Conservation (phyloP, 2,329 filamentous ascomycete genomes). For the Phyllosticta citriasiana region DNA sequence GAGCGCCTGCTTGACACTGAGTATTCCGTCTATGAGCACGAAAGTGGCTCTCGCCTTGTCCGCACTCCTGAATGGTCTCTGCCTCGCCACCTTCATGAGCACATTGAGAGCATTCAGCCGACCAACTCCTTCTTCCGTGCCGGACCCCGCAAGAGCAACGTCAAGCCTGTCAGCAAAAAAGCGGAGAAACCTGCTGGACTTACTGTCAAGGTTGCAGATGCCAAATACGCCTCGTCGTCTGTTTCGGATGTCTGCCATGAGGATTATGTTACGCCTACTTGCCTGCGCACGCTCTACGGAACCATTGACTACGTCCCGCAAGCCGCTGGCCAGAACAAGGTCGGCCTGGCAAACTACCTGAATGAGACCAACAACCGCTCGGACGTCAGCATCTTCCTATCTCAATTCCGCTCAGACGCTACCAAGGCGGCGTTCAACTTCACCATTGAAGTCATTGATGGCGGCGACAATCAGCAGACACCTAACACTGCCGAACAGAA, state of each 20-base stretch:
- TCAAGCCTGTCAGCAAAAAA: conserved; percentile 9
- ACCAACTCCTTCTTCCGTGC: conserved; percentile 49
- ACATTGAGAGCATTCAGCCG: conserved; percentile 51
- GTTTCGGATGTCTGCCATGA: conserved; percentile 25
- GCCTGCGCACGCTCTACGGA: conserved; percentile 32
- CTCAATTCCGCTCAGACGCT: conserved; percentile 12
- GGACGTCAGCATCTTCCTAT: conserved; percentile 10
- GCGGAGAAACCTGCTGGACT: neutral
- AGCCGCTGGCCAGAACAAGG: conserved; percentile 33
- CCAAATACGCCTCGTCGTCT: neutral
- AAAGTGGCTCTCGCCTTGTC: conserved; percentile 42
- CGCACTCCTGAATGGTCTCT: conserved; percentile 50
- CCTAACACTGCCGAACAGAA: conserved; percentile 11
- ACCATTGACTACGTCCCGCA: conserved; percentile 34
- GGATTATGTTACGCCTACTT: conserved; percentile 31
- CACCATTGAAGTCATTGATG: conserved; percentile 12
- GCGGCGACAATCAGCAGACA: conserved; percentile 8
- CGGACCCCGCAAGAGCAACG: conserved; percentile 14
- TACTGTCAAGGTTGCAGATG: neutral
- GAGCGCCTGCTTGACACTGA: conserved; percentile 44
- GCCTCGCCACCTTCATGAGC: conserved; percentile 45
- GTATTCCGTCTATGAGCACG: conserved; percentile 42
- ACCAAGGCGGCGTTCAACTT: conserved; percentile 8
- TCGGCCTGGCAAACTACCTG: conserved; percentile 42
- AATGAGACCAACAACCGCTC: conserved; percentile 36